phyloP scores from a whole-genome alignment of 306 rosid genomes.

The Malus orientalis region DNA sequence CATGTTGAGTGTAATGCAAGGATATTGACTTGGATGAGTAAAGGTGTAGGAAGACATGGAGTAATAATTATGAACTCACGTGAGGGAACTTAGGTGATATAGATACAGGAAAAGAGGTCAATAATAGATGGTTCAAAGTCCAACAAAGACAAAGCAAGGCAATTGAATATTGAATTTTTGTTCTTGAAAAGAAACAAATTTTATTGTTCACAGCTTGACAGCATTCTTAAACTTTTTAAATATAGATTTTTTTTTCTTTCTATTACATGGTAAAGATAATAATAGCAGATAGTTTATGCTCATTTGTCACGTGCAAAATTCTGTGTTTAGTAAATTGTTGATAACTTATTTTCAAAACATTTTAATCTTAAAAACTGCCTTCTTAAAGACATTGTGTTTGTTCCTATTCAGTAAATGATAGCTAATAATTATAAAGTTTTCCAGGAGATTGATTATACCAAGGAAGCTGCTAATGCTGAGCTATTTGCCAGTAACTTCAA shows the following conservation, averaged over 20 bases:
- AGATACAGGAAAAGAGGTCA: background rate
- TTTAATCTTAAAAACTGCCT: background rate
- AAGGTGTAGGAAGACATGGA: background rate
- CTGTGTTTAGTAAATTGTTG: background rate
- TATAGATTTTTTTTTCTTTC: background rate
- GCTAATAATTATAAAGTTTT: constrained; percentile 3
- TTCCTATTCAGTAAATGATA: background rate
- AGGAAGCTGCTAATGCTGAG: constrained; percentile 95
- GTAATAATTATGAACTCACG: background rate
- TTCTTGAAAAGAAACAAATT: background rate
- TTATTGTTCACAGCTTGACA: background rate
- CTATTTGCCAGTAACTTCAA: constrained; percentile 79
- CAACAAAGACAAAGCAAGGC: background rate
- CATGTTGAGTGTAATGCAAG: background rate
- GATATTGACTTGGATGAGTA: background rate
- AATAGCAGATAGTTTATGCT: background rate
- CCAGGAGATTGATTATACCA: constrained; percentile 99
- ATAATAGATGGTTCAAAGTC: background rate
- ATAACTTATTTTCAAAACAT: background rate
- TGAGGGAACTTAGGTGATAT: background rate
- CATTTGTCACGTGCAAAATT: background rate
- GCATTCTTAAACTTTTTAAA: background rate
- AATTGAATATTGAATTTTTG: background rate
- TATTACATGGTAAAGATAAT: background rate
- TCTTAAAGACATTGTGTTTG: background rate